These are phyloP conservation scores for rapeseed (Brassica napus) DNA, from an alignment of 345 rosid genomes.

Conservation along the genomic window DNA sequence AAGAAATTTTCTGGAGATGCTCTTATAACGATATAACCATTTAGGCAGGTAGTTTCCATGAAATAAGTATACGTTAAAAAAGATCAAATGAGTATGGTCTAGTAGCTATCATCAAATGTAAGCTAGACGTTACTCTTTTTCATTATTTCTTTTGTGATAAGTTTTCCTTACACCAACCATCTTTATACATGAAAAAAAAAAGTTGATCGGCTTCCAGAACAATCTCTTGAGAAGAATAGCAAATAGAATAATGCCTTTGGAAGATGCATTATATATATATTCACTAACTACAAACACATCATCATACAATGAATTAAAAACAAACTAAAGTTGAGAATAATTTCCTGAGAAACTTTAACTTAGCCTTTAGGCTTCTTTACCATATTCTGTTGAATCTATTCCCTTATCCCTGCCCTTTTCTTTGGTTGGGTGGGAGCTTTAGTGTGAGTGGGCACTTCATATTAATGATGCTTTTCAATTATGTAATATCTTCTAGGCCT, in stretches of 20 bases:
- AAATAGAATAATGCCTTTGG: neutral
- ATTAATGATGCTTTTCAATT: conserved; percentile 16
- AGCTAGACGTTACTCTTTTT: neutral
- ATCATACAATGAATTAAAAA: conserved; percentile 1
- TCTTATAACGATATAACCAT: neutral
- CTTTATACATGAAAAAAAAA: neutral
- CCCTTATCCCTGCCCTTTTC: conserved; percentile 23
- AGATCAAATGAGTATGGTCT: neutral
- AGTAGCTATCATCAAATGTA: neutral
- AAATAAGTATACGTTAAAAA: neutral
- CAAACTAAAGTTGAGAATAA: conserved; percentile 6
- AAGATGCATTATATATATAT: conserved; percentile 19
- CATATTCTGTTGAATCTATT: conserved; percentile 34
- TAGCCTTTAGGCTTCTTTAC: conserved; percentile 39
- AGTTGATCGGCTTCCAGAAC: conserved; percentile 3
- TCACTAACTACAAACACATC: neutral
- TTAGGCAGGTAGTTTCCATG: neutral
- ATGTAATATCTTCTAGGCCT: conserved; percentile 2
- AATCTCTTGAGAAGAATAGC: conserved; percentile 23
- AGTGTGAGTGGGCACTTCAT: conserved; percentile 25
- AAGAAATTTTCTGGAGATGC: neutral
- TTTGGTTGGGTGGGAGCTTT: conserved; percentile 32
- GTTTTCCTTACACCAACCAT: neutral
- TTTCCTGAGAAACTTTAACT: conserved; percentile 9
- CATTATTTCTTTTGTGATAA: neutral